Conservation (phyloP, 192 early-diverging fungal genomes). For the Martensiomyces pterosporus region DNA sequence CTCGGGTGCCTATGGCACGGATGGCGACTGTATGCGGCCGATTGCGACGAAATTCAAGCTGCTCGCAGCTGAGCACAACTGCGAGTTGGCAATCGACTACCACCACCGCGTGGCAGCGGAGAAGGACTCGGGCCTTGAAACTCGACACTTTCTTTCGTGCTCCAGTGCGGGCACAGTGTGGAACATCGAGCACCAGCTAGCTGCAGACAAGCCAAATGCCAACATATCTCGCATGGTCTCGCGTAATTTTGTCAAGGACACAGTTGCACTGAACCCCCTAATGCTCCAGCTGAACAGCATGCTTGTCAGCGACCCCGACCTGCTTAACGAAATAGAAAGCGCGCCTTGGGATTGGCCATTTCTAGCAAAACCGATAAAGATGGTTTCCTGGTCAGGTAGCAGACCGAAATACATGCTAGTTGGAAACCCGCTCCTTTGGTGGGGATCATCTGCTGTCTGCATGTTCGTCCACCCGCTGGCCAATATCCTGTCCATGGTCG, state of each 20-base stretch:
- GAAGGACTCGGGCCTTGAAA: too few species aligned
- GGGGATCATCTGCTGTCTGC: constrained; percentile 53
- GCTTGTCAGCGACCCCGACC: constrained; percentile 82
- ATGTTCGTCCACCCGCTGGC: constrained; percentile 21
- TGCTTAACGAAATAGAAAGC: constrained; percentile 74
- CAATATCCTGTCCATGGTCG: neutral
- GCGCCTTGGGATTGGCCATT: constrained; percentile 82
- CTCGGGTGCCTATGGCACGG: too few species aligned
- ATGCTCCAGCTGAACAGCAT: constrained; percentile 96
- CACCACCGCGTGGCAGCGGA: neutral
- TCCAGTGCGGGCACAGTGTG: constrained; percentile 74
- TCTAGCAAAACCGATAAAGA: constrained; percentile 69
- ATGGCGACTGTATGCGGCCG: too few species aligned
- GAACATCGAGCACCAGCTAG: constrained; percentile 85
- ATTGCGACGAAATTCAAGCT: constrained; percentile 75
- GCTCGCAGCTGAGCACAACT: constrained; percentile 61
- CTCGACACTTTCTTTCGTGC: too few species aligned
- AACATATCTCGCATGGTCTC: constrained; percentile 51
- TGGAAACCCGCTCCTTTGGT: constrained; percentile 88
- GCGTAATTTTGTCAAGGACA: constrained; percentile 64
- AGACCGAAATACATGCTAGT: constrained; percentile 78
- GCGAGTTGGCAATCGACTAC: constrained; percentile 46
- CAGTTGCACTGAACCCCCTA: constrained; percentile 82
- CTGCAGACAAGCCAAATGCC: constrained; percentile 58
- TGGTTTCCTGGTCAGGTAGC: constrained; percentile 78